Evolutionary conservation across 371 early-diverging fungal genomes (phyloP).

Genomic region (Rhizopus stolonifer): DNA sequence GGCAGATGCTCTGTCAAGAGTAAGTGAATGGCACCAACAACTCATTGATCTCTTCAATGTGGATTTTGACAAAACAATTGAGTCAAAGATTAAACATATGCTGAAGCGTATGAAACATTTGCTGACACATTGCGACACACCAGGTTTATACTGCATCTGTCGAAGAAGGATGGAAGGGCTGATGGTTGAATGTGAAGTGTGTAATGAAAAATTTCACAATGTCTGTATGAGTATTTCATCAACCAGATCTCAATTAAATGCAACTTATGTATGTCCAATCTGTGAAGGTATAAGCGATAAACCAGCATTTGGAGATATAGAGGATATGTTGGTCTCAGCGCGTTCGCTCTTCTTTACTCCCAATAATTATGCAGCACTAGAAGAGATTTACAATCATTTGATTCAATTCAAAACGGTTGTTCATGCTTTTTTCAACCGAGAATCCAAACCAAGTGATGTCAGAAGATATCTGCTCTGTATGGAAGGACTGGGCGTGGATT

Average conservation of each 20-base stretch:
- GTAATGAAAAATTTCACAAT: conserved; percentile 81
- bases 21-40: conserved; percentile 15
- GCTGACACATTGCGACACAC: not conserved
- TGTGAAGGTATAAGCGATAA: conserved; percentile 42
- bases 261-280: conserved; percentile 67
- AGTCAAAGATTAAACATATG: conserved; percentile 12
- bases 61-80: conserved; percentile 17
- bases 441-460: conserved; percentile 32
- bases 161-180: conserved; percentile 58
- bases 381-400: conserved; percentile 44
- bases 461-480: conserved; percentile 54
- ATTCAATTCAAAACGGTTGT: conserved; percentile 32
- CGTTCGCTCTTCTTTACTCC: conserved; percentile 55
- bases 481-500: conserved; percentile 57
- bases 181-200: conserved; percentile 83
- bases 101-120: conserved; percentile 12
- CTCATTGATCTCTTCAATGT: conserved; percentile 16
- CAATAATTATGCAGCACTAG: conserved; percentile 52
- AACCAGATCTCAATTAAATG: conserved; percentile 53
- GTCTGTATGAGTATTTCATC: conserved; percentile 65
- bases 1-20: conserved; percentile 1
- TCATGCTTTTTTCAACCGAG: conserved; percentile 29
- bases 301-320: conserved; percentile 51
- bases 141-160: conserved; percentile 58
- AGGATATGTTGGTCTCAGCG: conserved; percentile 39